Evolutionary conservation across 805 yeast genomes (phyloP), one percentile per base, ranked within the genome.

Genomic region (Schwanniomyces yamadae): DNA sequence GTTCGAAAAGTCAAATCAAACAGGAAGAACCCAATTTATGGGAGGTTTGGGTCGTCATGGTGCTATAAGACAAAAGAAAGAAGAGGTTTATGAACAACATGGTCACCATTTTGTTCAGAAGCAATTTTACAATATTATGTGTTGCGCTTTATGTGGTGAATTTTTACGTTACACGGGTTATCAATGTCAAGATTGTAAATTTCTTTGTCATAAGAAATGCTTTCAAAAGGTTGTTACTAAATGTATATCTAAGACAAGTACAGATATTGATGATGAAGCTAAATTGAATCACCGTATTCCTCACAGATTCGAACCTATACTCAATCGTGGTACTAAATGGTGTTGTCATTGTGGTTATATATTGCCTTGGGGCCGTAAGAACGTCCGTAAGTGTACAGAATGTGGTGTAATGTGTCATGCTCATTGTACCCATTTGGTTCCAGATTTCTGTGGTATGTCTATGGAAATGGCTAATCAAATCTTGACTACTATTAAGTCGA

Each of bases 271-370:
- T 54, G 71, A 78, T 2, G 91, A 82, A 48, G 77, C 85, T 15
- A 82, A 86, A 59, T 76, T 93, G 59, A 93, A 93, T 54, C 98
- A 93, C 60, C 84, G 95, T 46, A 93, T 93, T 49, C 99, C 99
- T 23, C 99, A 93, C 59, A 79, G 96, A 57, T 91, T 91, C 59
- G 96, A 86, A 48, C 90, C 91, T n/a, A 78, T 80, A 18, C 76
- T 93, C 12, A 93, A 93, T 55, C 82, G 89, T 63, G 95, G 96
- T 51, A 95, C 99, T 2, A 90, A 91, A 56, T 93, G 99, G 99
- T 93, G 99, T 66, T 93, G 98, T 51, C 99, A 93, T 59, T 93
- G 99, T 74, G 99, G 99, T 42, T 88, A 88, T 56, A 81, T 93
- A 34, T 71, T 93, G 44, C 98, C 99, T 12, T 83, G 96, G 84